Percentiles rank a stretch among this genome's conserved stretches.
Conservation (phyloP, 2,329 filamentous ascomycete genomes). For the Claviceps sp. region DNA sequence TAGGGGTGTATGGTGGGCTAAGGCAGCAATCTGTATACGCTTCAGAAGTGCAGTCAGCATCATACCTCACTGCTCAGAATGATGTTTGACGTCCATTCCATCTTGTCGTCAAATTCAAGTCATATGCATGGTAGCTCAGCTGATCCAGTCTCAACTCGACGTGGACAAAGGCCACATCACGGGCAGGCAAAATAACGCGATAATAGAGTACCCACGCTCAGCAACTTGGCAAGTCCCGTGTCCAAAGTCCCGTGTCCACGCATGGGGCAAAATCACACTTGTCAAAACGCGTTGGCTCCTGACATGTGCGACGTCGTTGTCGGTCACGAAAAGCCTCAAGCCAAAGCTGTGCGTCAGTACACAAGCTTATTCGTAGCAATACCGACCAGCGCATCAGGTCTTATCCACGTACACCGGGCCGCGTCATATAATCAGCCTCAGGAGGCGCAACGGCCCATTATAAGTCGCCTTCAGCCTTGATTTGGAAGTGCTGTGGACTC, state of each 20-base stretch:
- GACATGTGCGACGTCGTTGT: constrained; percentile 8
- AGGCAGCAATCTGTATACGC: too few species aligned
- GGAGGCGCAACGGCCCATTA: not conserved
- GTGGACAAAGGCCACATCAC: not conserved
- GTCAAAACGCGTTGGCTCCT: constrained; percentile 5
- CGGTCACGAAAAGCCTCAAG: constrained; percentile 1
- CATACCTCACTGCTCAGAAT: not conserved
- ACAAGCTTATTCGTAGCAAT: not conserved
- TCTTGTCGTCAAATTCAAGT: not conserved
- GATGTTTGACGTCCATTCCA: not conserved
- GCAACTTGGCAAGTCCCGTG: not conserved
- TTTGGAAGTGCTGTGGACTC: not conserved
- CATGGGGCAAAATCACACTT: not conserved
- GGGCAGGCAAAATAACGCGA: not conserved
- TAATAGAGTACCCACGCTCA: not conserved
- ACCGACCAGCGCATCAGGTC: not conserved
- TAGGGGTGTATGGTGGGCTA: too few species aligned
- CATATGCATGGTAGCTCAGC: not conserved
- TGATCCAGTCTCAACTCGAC: not conserved
- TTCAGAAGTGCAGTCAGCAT: too few species aligned
- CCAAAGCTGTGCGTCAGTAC: not conserved
- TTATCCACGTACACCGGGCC: not conserved
- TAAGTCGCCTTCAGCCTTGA: not conserved
- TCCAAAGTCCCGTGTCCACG: not conserved
- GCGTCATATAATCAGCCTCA: not conserved